Base-by-base conservation (phyloP, 2,329 filamentous ascomycete species). In the Zalaria sp. region DNA sequence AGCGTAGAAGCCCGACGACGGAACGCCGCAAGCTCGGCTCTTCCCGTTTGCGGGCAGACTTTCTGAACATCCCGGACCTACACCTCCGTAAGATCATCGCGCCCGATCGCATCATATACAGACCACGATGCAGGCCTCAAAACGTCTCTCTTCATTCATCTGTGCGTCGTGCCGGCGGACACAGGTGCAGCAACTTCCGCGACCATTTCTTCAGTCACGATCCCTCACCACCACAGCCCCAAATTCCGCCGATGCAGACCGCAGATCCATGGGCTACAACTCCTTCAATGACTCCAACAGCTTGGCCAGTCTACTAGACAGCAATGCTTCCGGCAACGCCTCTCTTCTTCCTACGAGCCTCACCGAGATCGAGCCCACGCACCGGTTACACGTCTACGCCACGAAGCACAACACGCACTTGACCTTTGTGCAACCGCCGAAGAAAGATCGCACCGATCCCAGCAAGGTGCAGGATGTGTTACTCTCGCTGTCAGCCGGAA, bases 351-450 rank as follows among this genome's bases (percentile, higher is more conserved):
- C n/a, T n/a, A 32, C 7, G 7, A 7, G 7, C 29, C 7, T 32
- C 29, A 7, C n/a, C 29, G 29, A 32, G 29, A 7, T n/a, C 26
- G 34, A 26, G 8, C 42, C 42, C 39, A 81, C 83, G 2, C 86
- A 86, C 67, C 86, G 93, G 60, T 73, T 98, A 49, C 85, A 94
- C 66, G 71, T 98, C 59, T 89, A 78, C 64, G 68, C 82, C 27
- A 81, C 83, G 60, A 93, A 86, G 66, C 91, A 95, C 74, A 98
- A 98, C 68, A 91, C 85, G 18, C 86, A 96, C 63, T 75, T 98
- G 54, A 95, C 88, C 1, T 75, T 95, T 50, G 85, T 87, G 25
- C 79, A 81, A 55, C 88, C 91, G 27, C 42, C 53, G 4, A 43
- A 41, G 35, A 54, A 51, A 4, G 52, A 50, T 10, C 45, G 54